phyloP scores from a whole-genome alignment of 73 alveolate genomes.

The Chromera velia region DNA sequence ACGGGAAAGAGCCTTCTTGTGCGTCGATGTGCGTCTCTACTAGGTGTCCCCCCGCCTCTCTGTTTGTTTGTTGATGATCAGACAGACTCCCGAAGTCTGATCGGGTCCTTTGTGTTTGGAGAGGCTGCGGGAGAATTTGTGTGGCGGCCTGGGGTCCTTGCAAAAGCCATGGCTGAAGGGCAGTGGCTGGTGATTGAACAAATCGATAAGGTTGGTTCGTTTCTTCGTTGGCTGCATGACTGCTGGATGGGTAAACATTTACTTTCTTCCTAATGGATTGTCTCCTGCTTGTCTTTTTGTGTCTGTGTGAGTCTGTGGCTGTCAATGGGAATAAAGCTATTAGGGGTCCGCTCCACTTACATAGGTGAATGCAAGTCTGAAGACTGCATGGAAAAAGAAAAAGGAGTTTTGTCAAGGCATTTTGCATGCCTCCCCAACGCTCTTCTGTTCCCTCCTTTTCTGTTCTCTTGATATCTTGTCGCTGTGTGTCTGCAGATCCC shows the following conservation, averaged over 20 bases:
- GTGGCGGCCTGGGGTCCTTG: constrained; percentile 44
- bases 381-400: neutral
- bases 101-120: constrained; percentile 26
- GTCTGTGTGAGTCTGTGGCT: neutral
- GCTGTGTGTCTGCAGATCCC: neutral
- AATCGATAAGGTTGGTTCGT: constrained; percentile 22
- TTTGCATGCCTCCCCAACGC: neutral
- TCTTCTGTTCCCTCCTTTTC: too few relatives aligned
- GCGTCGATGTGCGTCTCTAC: neutral
- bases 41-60: neutral
- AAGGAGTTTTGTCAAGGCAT: neutral
- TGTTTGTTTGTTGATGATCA: neutral
- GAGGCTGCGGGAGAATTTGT: constrained; percentile 36
- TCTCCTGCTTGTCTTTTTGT: too few relatives aligned
- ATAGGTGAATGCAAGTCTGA: neutral
- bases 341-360: neutral
- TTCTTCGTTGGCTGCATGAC: neutral
- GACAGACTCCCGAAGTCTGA: constrained; percentile 30
- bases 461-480: too few relatives aligned
- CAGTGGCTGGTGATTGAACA: constrained; percentile 41
- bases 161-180: constrained; percentile 18
- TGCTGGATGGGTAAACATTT: neutral
- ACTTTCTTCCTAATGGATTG: too few relatives aligned
- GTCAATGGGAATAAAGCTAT: neutral
- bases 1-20: too few relatives aligned